These are phyloP conservation scores for Spathaspora hagerdaliae DNA, from an alignment of 805 yeast genomes.

Conservation along the genomic window DNA sequence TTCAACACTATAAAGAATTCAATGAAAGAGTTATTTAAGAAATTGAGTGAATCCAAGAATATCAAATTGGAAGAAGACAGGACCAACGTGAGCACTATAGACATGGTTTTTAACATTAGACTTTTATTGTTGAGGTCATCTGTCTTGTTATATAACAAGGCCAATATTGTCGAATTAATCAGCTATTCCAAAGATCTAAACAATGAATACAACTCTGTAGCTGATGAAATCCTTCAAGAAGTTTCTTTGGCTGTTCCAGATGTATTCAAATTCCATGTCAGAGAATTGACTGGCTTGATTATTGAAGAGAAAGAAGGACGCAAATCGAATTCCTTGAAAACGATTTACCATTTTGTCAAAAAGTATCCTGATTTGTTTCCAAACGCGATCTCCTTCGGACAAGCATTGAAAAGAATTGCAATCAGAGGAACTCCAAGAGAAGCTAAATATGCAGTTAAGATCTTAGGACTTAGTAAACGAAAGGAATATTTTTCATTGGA, in stretches of 20 bases:
- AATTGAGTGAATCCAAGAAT: slow-evolving; percentile 50
- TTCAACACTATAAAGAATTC: slow-evolving; percentile 58
- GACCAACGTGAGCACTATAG: slow-evolving; percentile 37
- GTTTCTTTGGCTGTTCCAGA: slow-evolving; percentile 61
- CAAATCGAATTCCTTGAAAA: slow-evolving; percentile 39
- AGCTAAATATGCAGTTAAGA: slow-evolving; percentile 61
- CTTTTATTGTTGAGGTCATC: slow-evolving; percentile 61
- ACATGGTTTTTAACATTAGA: slow-evolving; percentile 51
- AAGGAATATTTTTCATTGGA: slow-evolving; percentile 37
- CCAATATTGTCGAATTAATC: slow-evolving; percentile 57
- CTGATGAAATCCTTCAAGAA: slow-evolving; percentile 55
- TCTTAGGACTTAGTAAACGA: slow-evolving; percentile 46
- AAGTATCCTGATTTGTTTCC: slow-evolving; percentile 48
- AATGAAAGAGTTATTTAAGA: slow-evolving; percentile 56
- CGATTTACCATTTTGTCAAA: slow-evolving; percentile 55
- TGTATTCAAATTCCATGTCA: slow-evolving; percentile 57
- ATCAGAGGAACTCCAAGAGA: slow-evolving; percentile 52
- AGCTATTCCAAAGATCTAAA: slow-evolving; percentile 35
- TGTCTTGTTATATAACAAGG: slow-evolving; percentile 57
- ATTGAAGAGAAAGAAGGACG: slow-evolving; percentile 13
- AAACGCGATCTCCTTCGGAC: slow-evolving; percentile 39
- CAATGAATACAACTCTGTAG: slow-evolving; percentile 24
- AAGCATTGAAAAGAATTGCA: slow-evolving; percentile 44
- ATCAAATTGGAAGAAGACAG: slow-evolving; percentile 31
- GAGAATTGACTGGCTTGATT: slow-evolving; percentile 42